Evolutionary conservation across 106 monocot genomes (phyloP), one percentile per base, ranked within the genome.

Genomic region (Apostasia shenzhenica): DNA sequence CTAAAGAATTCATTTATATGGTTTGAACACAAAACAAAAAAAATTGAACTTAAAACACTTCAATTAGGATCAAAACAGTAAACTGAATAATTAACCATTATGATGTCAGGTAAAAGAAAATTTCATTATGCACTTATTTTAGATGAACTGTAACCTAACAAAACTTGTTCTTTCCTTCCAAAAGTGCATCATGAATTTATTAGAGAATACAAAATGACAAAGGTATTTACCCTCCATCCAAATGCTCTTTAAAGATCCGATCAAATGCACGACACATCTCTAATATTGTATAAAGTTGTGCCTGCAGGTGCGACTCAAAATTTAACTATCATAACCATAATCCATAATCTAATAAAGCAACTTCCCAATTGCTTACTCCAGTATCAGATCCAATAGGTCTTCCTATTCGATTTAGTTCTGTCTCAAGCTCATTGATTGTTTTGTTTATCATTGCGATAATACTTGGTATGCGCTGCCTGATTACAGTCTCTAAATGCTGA

Each of bases 241-340:
- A 75, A 72, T 97, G 97, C 73, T 97, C 97, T 81, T 92, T 97
- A 53, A 97, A 97, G 41, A 97, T 79, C 52, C 92, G 89, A 54
- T 92, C 97, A 84, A 97, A 97, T 75, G 97, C 97, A 68, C 97
- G 89, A 66, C 97, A 97, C 92, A 97, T 89, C n/a, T 92, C 97
- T 59, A 97, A 61, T 75, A 97, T 97, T 59, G 87, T 97, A 78
- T 97, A 97, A 69, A 97, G 85, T 63, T 97, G 97, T 44, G 97
- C 92, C 97, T 97, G 84, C 67, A 72, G 13, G 58, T 61, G 67
- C 39, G 59, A 55, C 37, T 6, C 41, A 67, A n/a, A 12, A 60
- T 53, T 44, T 39, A 37, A 63, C 38, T 55, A 67, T 38, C 70
- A 1, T 63, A 39, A 26, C 3, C 42, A 77, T 68, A 6, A 65